Base-by-base conservation (phyloP, 148 eudicot genomes). In the Hydrangea macrophylla region DNA sequence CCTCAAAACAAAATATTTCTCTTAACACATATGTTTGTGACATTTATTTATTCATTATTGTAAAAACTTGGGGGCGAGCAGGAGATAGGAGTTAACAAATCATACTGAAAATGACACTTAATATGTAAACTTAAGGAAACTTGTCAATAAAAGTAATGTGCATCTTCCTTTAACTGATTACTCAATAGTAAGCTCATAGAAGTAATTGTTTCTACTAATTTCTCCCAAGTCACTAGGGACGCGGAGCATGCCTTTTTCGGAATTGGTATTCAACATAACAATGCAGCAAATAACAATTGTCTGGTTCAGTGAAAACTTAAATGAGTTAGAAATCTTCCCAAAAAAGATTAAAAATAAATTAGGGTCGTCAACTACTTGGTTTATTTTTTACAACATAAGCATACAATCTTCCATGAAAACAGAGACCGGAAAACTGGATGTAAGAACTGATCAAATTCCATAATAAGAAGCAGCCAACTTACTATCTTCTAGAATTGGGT, bases 401-500 rank as follows among this genome's bases (percentile, higher is more conserved):
- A 18, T 1, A 48, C 6, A 22, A 48, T 48, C 20, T 48, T 15
- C 22, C 53, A 48, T 11, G 5, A 18, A 42, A 12, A 0, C 3
- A 10, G 15, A 42, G 18, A 42, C 50, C 1, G 50, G 50, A 12
- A 9, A 23, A 42, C 12, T 25, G 10, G 33, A 51, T 11, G 37
- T 1, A 65, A 36, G 31, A 37, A 25, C 28, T 10, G 25, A 67
- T 36, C 35, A 27, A 42, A 11, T 15, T 36, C 62, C n/a, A 42
- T 20, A 22, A 18, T 13, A 8, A 28, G 22, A 30, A 45, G 8
- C 12, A 64, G 62, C 12, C 67, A 17, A 86, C 94, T 92, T 79
- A 92, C 96, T 90, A 90, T 90, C 89, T 84, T 86, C 98, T 85
- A 25, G 88, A 72, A 31, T 56, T 79, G 77, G 83, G 68, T 35